Base-by-base conservation (phyloP, 176 grass and related monocot species). In the Phragmites australis region DNA sequence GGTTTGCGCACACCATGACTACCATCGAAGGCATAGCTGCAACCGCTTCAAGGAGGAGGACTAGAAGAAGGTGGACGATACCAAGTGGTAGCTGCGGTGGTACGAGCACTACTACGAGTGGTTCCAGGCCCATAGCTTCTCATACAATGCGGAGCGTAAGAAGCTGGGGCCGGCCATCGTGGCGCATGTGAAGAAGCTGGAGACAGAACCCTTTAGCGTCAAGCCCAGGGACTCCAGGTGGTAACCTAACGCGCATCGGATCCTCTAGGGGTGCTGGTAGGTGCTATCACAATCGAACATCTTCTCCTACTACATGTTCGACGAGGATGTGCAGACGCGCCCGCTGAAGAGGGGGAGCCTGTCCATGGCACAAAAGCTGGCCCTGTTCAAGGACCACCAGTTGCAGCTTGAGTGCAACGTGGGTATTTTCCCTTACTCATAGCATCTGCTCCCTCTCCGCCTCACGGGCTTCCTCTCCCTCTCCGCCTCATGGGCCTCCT, bases 241-340 rank as follows among this genome's bases (percentile, higher is more conserved):
- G 86, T 15, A 89, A n/a, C 11, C 23, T 18, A 32, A 29, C 2
- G 81, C 75, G 42, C 55, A 84, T 46, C 8, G 64, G 15, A 72
- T 6, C 27, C 87, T 89, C 40, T 47, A 87, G 25, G 6, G 6
- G 17, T 87, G 87, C 19, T 72, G 84, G 21, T 69, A 78, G 62
- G 63, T 77, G 49, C 78, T 93, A 21, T 47, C 25, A 55, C 61
- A 34, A 17, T 89, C 87, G 6, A 87, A 93, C 76, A 83, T 60
- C 18, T 89, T 93, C 27, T 83, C 90, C 44, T 93, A 76, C 81
- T 87, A 72, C 76, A 89, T 93, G 75, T 93, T 93, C 70, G 90
- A 72, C 29, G 54, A 59, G 53, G 66, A 43, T 14, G 65, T 72
- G 46, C 49, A 7, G n/a, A 59, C 30, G 4, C 14, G 18, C 9